Evolutionary conservation across 179 eudicot genomes (phyloP), one percentile per base, ranked within the genome.

Genomic region (Camellia oleifera): DNA sequence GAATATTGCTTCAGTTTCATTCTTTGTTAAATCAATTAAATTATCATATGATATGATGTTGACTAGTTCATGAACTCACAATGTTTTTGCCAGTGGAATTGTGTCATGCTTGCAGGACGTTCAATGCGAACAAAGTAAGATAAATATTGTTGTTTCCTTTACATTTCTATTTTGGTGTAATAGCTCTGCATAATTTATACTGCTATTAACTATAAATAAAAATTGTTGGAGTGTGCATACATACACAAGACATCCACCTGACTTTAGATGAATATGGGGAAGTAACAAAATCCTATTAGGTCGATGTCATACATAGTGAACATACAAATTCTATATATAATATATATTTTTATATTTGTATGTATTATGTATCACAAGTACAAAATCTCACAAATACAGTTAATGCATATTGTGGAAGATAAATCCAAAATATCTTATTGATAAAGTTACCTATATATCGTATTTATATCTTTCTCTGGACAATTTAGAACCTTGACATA

Each of bases 101-200:
- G 74, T 78, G 58, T 67, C 89, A 18, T 87, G 87, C 84, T 78
- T 82, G 71, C 9, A 77, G 58, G 60, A 12, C 68, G 9, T 15
- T 17, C 73, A 9, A 2, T 84, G 87, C 56, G 18, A 46, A 7
- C 69, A 3, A 65, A 76, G 87, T 84, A 81, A 78, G 87, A 76
- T 53, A 40, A 61, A n/a, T 2, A 8, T 5, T 7, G 54, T 1
- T 53, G 0, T 15, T 52, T 18, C 4, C 11, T 60, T 60, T 69
- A 14, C 14, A 40, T 2, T 42, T 9, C 13, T 46, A 44, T 69
- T 68, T 14, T 42, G 23, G 44, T 69, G 53, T 69, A 9, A 44
- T 69, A 15, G 52, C 18, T 42, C 4, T 42, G 10, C 23, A 6
- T 13, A 68, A 68, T 69, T 42, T 0, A 14, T 5, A 1, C 0